Evolutionary conservation across 2,329 filamentous ascomycete species (phyloP), one percentile per base, ranked within the genome.

Genomic region (Fulvia fulva): DNA sequence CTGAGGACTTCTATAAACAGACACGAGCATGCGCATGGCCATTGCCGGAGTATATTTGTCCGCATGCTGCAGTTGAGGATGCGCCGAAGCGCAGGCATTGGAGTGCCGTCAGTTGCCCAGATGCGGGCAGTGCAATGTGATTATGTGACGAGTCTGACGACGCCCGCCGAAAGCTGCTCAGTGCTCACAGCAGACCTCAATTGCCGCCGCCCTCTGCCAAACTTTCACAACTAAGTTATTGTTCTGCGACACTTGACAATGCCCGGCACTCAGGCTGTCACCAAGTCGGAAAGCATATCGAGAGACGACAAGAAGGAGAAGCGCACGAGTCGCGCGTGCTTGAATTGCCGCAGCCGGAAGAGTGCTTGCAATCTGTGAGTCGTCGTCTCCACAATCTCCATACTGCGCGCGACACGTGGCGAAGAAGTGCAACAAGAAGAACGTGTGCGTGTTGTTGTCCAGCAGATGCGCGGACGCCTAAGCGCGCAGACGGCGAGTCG

Each of bases 331-430:
- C 54, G 77, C 60, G 78, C 78, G 45, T 81, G 77, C 68, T 65
- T 79, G 53, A 75, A 77, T 62, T 81, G 79, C 65, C 71, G 79
- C 43, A 75, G 77, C 62, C 74, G 79, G 60, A 81, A 81, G 67
- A 78, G 76, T 43, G 77, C 77, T 64, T 81, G 79, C 70, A 77
- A 80, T 63, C 69, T 81, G 79, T 81, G 74, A 72, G 78, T 74
- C n/a, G 16, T 19, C 23, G 19, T n/a, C 5, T 9, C 25, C 34
- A 41, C 34, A 16, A 16, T 6, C 11, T 30, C 28, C 34, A 41
- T n/a, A 6, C 34, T 16, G 34, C 34, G 14, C 12, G 12, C 2
- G n/a, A 41, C 34, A 41, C 34, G 34, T 3, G 34, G 34, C 12
- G 34, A 41, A 4, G 34, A 41, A 41, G 34, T 4, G 7, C 12